phyloP scores from a whole-genome alignment of 2,329 filamentous ascomycete genomes.

The Purpureocillium lavendulum region DNA sequence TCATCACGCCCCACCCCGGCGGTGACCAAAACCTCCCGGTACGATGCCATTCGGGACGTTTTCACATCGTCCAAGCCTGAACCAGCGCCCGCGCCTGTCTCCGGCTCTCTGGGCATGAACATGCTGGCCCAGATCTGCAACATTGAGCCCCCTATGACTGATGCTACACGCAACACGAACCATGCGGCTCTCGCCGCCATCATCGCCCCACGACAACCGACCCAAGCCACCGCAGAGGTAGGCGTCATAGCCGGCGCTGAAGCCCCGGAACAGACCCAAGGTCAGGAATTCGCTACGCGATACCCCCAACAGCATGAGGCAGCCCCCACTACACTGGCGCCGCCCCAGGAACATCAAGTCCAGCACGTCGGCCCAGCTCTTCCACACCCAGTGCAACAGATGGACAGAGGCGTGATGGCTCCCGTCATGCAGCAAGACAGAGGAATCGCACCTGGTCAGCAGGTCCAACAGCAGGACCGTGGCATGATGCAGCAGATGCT shows the following conservation, averaged over 20 bases:
- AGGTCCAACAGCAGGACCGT: too few relatives aligned
- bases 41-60: slow-evolving; percentile 32
- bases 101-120: slow-evolving; percentile 18
- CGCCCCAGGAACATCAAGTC: too few relatives aligned
- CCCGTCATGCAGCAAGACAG: too few relatives aligned
- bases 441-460: too few relatives aligned
- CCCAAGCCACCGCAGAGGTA: background rate
- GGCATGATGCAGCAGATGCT: too few relatives aligned
- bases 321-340: too few relatives aligned
- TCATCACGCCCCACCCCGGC: slow-evolving; percentile 14
- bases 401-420: too few relatives aligned
- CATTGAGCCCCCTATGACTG: slow-evolving; percentile 17
- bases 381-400: background rate
- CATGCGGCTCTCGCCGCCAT: slow-evolving; percentile 4
- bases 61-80: slow-evolving; percentile 28
- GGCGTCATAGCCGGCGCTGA: too few relatives aligned
- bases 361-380: background rate
- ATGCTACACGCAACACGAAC: slow-evolving; percentile 6
- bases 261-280: too few relatives aligned
- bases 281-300: too few relatives aligned
- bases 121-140: slow-evolving; percentile 26
- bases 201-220: slow-evolving; percentile 12
- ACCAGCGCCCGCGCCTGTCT: slow-evolving; percentile 14
- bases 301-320: too few relatives aligned
- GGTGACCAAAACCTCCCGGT: slow-evolving; percentile 22